These are phyloP conservation scores for Ogataea pignaliae DNA, from an alignment of 805 yeast genomes.

Conservation along the genomic window DNA sequence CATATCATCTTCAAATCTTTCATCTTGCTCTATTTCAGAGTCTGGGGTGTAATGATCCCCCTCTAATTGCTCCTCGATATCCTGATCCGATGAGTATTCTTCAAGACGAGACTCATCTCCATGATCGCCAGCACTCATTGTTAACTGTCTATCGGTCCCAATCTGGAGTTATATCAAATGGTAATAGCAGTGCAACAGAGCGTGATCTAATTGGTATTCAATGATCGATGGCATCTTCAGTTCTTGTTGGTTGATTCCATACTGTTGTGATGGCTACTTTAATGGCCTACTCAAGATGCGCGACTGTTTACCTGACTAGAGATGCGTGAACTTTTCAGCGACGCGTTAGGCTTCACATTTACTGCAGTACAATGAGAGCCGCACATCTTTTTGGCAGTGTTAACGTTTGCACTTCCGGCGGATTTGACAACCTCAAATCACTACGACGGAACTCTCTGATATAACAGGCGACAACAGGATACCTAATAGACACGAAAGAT, in stretches of 20 bases:
- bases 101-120: not conserved
- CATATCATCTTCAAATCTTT: conserved; percentile 1
- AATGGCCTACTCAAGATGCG: too few species aligned
- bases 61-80: conserved; percentile 22
- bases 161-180: not conserved
- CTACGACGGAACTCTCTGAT: too few species aligned
- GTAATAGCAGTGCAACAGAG: not conserved
- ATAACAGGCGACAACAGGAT: too few species aligned
- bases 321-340: too few species aligned
- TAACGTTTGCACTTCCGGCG: too few species aligned
- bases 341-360: too few species aligned
- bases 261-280: not conserved
- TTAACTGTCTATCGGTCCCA: not conserved
- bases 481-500: too few species aligned
- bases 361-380: too few species aligned
- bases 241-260: not conserved
- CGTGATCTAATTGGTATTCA: not conserved
- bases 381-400: too few species aligned
- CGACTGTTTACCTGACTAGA: too few species aligned
- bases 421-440: too few species aligned
- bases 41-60: conserved; percentile 14
- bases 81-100: conserved; percentile 18
- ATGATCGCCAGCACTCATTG: not conserved
- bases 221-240: too few species aligned
- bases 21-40: conserved; percentile 13